These are phyloP conservation scores for Alternaria arbusti DNA, from an alignment of 2,329 filamentous ascomycete species.

Conservation along the genomic window DNA sequence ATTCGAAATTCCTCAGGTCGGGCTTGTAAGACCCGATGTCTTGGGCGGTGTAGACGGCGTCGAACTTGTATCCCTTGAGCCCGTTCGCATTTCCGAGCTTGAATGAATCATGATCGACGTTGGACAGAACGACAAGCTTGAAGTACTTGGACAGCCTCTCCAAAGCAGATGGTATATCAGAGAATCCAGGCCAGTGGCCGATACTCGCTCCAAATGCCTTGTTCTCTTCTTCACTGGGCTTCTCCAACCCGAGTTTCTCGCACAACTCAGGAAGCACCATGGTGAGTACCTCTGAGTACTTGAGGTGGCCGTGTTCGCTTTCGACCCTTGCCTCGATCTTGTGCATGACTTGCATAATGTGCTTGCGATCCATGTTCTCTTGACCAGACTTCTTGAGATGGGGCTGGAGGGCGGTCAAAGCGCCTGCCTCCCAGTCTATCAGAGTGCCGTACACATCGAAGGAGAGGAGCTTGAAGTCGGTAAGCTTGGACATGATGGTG, in stretches of 20 bases:
- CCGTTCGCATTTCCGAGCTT: conserved; percentile 55
- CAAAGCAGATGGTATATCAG: conserved; percentile 64
- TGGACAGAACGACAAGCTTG: conserved; percentile 67
- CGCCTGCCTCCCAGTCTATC: conserved; percentile 77
- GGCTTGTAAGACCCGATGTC: conserved; percentile 78
- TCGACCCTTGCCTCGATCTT: conserved; percentile 60
- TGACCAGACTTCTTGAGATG: conserved; percentile 50
- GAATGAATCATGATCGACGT: conserved; percentile 64
- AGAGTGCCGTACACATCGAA: conserved; percentile 85
- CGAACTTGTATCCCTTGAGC: conserved; percentile 63
- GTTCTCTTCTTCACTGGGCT: conserved; percentile 50
- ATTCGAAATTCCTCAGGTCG: conserved; percentile 67
- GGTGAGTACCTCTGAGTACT: conserved; percentile 67
- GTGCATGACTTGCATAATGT: conserved; percentile 52
- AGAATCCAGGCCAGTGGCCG: conserved; percentile 63
- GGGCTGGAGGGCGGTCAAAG: conserved; percentile 61
- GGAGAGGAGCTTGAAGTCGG: conserved; percentile 62
- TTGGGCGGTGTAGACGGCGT: conserved; percentile 72
- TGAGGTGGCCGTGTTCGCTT: conserved; percentile 60
- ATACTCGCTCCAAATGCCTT: conserved; percentile 60
- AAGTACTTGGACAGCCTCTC: conserved; percentile 57
- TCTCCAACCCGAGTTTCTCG: conserved; percentile 48
- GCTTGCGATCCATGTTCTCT: conserved; percentile 29
- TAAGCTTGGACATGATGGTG: conserved; percentile 41
- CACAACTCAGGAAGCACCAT: conserved; percentile 58